A percentile compares a stretch with the other conserved stretches of the same genome.
Conservation (phyloP, 2,329 filamentous ascomycete species). For the Trichoderma pleuroti region DNA sequence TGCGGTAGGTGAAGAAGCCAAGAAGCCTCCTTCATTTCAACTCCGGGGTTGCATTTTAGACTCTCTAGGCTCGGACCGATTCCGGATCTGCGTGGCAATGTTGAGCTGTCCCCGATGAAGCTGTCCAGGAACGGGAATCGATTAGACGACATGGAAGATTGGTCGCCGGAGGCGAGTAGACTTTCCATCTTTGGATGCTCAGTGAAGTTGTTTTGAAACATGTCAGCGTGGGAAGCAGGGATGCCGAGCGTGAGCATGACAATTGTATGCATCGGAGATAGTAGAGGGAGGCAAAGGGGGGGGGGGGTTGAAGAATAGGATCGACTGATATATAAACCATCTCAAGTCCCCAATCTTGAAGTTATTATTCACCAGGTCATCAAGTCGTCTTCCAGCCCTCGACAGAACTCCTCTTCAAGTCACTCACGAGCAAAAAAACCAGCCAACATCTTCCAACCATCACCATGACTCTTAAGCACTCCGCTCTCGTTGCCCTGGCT, state of each 20-base stretch:
- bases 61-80: conserved; percentile 17
- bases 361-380: conserved; percentile 6
- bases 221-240: neutral
- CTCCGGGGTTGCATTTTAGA: neutral
- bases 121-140: conserved; percentile 2
- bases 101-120: neutral
- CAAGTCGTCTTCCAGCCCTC: neutral
- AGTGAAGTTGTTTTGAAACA: conserved; percentile 3
- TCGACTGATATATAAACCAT: conserved; percentile 7
- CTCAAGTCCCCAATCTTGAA: neutral
- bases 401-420: neutral
- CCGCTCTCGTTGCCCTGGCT: neutral
- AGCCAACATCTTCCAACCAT: neutral
- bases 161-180: neutral
- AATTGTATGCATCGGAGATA: neutral
- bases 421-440: neutral
- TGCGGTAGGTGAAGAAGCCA: neutral
- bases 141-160: neutral
- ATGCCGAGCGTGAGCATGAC: neutral
- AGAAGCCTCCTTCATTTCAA: neutral
- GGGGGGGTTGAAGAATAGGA: neutral
- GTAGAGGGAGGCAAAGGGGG: neutral
- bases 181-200: neutral
- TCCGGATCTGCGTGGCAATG: conserved; percentile 13
- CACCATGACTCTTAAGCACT: conserved; percentile 16